phyloP scores from a whole-genome alignment of 2,329 filamentous ascomycete species.

The Exophiala bonariae region DNA sequence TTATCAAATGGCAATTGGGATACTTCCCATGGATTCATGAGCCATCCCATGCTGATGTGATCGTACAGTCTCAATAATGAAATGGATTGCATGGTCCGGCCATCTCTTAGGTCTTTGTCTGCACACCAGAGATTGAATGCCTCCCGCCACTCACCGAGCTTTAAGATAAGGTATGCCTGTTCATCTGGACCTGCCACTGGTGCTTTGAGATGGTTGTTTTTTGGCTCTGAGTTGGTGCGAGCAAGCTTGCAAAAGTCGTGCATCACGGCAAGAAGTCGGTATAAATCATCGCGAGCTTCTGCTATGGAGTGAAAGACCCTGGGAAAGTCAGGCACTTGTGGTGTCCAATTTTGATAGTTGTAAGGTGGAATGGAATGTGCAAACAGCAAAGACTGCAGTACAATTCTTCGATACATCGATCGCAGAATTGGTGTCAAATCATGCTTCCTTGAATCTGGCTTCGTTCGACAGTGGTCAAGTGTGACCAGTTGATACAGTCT shows the following conservation, averaged over 20 bases:
- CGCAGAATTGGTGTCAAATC: too few relatives aligned
- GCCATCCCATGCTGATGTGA: too few relatives aligned
- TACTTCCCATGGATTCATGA: too few relatives aligned
- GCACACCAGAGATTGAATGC: background rate
- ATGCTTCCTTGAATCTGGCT: too few relatives aligned
- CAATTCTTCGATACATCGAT: background rate
- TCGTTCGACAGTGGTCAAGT: too few relatives aligned
- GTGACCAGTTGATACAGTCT: too few relatives aligned
- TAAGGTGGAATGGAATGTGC: background rate
- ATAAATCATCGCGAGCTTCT: conserved; percentile 1
- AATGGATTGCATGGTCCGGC: background rate
- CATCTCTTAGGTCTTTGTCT: background rate
- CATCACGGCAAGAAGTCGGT: background rate
- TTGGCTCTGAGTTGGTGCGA: background rate
- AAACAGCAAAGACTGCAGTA: background rate
- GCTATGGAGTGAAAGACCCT: background rate
- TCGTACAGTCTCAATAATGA: background rate
- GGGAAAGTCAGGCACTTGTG: too few relatives aligned
- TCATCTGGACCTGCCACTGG: background rate
- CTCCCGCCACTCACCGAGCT: background rate
- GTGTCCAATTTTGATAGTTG: too few relatives aligned
- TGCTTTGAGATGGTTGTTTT: background rate
- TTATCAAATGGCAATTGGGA: too few relatives aligned
- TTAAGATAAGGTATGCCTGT: background rate
- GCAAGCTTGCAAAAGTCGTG: conserved; percentile 1